Evolutionary conservation across 164 flowering plant species (phyloP), one percentile per base, ranked within the genome.

Genomic region (Umbilicus rupestris): DNA sequence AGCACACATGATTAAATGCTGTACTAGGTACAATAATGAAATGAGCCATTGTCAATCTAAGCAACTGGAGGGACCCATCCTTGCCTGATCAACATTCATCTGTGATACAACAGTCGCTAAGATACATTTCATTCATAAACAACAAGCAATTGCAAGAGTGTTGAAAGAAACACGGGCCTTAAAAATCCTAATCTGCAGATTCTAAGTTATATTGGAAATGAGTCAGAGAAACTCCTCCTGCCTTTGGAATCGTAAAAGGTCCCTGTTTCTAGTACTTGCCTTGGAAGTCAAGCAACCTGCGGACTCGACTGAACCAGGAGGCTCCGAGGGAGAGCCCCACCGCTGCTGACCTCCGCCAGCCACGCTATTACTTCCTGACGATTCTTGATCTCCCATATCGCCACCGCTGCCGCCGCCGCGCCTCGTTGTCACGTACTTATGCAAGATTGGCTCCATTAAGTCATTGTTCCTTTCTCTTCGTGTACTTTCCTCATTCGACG

Each of bases 301-400:
- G 11, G 96, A 89, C 69, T 89, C 88, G 0, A 80, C 92, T 24
- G 98, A 89, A 69, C 74, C 83, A 19, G 92, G 95, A 19, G 92
- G 95, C 64, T 88, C 97, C 96, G 85, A 81, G 4, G 81, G 73
- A n/a, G 90, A 81, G 11, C 87, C 74, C 79, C 80, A 76, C 17
- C 73, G 78, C 44, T 77, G 89, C 6, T 71, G 75, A 44, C 73
- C 49, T 35, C 79, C 41, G 14, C 82, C 78, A 3, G 70, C 73
- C 70, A 76, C 74, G 74, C 93, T 90, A 72, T 90, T 93, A 77
- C 98, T 90, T 16, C 94, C 96, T 0, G 95, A 84, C 1, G 97
- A 90, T 69, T 89, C 92, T 67, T 82, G 82, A 62, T 86, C 87
- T 11, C 84, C 97, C 64, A 69, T 62, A 15, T 84, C 93, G 0